A percentile compares a stretch with the other conserved stretches of the same genome.
Evolutionary conservation across 2,329 filamentous ascomycete species (phyloP).

Genomic region (Esteya vermicola): DNA sequence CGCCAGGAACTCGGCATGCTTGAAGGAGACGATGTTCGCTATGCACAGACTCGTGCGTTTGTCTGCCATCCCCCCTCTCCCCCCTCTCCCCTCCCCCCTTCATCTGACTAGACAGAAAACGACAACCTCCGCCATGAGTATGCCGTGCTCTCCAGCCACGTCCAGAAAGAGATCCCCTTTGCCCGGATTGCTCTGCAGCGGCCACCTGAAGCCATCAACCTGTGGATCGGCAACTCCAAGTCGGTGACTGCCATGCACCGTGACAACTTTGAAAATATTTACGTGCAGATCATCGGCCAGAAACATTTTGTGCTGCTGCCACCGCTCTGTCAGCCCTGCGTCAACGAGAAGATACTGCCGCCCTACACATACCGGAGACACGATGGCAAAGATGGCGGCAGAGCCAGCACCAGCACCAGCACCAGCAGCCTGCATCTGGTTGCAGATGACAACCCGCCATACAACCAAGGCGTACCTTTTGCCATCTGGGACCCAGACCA

Average conservation of each 20-base stretch:
- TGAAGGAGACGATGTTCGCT: constrained; percentile 38
- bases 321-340: constrained; percentile 53
- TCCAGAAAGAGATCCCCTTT: constrained; percentile 53
- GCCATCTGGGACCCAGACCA: constrained; percentile 61
- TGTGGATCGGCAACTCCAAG: constrained; percentile 65
- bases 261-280: constrained; percentile 78
- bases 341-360: constrained; percentile 45
- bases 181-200: constrained; percentile 55
- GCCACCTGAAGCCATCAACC: constrained; percentile 60
- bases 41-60: constrained; percentile 58
- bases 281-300: constrained; percentile 57
- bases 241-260: constrained; percentile 63
- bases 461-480: constrained; percentile 40
- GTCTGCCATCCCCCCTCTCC: background rate
- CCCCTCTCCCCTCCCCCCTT: background rate
- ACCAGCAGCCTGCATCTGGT: constrained; percentile 17
- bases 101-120: constrained; percentile 40
- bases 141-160: constrained; percentile 42
- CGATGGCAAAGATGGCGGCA: constrained; percentile 16
- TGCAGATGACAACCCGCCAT: constrained; percentile 4
- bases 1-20: constrained; percentile 33
- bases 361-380: constrained; percentile 49
- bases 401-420: too few relatives aligned
- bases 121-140: constrained; percentile 71
- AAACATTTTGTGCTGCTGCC: constrained; percentile 67